phyloP scores from a whole-genome alignment of 176 grass and related monocot genomes.

The Ananas comosus region DNA sequence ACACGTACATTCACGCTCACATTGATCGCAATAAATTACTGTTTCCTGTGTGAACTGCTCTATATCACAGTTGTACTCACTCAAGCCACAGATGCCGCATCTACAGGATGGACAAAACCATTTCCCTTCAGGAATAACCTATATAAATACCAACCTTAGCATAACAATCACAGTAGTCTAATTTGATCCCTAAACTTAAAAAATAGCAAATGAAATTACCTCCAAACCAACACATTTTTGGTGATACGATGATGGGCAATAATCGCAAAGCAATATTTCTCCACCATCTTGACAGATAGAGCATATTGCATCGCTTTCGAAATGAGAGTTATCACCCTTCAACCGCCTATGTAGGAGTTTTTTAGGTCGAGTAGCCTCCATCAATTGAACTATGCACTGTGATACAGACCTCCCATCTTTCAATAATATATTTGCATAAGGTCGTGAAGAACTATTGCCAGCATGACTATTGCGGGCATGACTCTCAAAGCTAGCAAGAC shows the following conservation, averaged over 20 bases:
- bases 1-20: conserved; percentile 68
- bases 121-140: conserved; percentile 48
- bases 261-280: conserved; percentile 49
- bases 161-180: not conserved
- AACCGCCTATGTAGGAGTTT: conserved; percentile 20
- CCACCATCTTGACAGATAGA: conserved; percentile 58
- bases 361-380: conserved; percentile 35
- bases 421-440: conserved; percentile 48
- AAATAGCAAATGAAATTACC: conserved; percentile 20
- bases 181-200: not conserved
- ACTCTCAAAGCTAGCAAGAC: conserved; percentile 41
- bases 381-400: conserved; percentile 51
- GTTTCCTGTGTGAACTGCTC: conserved; percentile 41
- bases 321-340: conserved; percentile 33
- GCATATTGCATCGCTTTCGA: conserved; percentile 62
- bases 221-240: conserved; percentile 52
- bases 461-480: conserved; percentile 44
- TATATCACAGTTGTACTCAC: conserved; percentile 44
- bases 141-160: conserved; percentile 12
- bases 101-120: conserved; percentile 71
- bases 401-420: conserved; percentile 61
- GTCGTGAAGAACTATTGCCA: conserved; percentile 28
- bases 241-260: conserved; percentile 69
- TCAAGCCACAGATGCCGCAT: conserved; percentile 48
- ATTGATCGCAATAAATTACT: conserved; percentile 62